These are phyloP conservation scores for Avena eriantha DNA, from an alignment of 176 grass and related monocot genomes.

Conservation along the genomic window DNA sequence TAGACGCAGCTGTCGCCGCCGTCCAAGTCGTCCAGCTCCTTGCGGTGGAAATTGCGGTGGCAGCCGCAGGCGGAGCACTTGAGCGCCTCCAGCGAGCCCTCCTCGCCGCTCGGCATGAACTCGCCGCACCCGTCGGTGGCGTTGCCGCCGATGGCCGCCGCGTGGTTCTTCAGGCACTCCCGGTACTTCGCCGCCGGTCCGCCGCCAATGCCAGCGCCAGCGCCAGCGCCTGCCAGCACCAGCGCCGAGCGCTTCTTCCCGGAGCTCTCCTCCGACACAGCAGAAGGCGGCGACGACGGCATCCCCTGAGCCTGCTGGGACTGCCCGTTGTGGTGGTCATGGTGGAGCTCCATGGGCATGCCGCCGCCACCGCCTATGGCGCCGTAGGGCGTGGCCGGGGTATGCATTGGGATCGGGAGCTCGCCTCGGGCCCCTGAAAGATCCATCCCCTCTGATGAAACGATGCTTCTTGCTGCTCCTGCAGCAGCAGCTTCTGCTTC, in stretches of 20 bases:
- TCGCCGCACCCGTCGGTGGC: constrained; percentile 94
- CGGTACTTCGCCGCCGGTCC: constrained; percentile 55
- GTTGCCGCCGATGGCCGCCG: constrained; percentile 80
- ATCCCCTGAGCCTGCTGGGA: constrained; percentile 33
- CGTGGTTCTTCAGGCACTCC: constrained; percentile 98
- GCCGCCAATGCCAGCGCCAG: neutral
- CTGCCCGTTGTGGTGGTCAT: constrained; percentile 33
- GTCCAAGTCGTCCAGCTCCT: constrained; percentile 49
- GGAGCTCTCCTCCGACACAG: constrained; percentile 22
- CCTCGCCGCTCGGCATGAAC: constrained; percentile 91
- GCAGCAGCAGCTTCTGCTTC: constrained; percentile 16
- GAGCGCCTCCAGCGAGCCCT: constrained; percentile 81
- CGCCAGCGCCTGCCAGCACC: neutral
- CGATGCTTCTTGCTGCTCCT: constrained; percentile 39
- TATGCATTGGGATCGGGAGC: constrained; percentile 91
- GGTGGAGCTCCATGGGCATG: constrained; percentile 45
- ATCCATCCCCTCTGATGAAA: constrained; percentile 72
- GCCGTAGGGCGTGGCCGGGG: constrained; percentile 50
- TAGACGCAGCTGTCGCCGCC: neutral
- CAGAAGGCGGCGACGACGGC: constrained; percentile 27
- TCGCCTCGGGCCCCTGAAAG: constrained; percentile 77
- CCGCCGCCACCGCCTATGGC: neutral
- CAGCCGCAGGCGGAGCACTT: constrained; percentile 91
- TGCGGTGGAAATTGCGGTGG: constrained; percentile 97
- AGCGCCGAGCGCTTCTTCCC: constrained; percentile 33